Evolutionary conservation across 2,329 filamentous ascomycete species (phyloP).

Genomic region (Curvularia spicifera): DNA sequence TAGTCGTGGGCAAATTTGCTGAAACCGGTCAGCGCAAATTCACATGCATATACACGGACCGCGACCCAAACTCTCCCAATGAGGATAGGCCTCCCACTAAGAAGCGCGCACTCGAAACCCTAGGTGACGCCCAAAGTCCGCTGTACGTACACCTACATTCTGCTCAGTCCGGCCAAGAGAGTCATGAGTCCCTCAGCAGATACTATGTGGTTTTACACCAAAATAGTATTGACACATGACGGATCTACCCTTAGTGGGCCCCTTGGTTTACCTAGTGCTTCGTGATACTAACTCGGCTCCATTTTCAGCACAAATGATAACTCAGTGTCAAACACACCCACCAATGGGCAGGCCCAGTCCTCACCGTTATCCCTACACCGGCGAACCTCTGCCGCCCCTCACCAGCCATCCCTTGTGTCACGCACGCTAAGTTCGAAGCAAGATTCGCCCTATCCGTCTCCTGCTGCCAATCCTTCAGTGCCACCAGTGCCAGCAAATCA

Average conservation of each 20-base stretch:
- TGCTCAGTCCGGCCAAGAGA: neutral
- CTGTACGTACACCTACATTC: slow-evolving; percentile 10
- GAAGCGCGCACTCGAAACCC: slow-evolving; percentile 32
- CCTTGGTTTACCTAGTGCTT: neutral
- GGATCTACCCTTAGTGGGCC: neutral
- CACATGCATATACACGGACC: slow-evolving; percentile 49
- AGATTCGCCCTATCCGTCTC: slow-evolving; percentile 29
- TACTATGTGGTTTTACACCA: neutral
- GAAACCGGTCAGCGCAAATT: slow-evolving; percentile 48
- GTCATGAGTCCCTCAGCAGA: neutral
- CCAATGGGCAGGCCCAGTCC: slow-evolving; percentile 26
- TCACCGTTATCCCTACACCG: slow-evolving; percentile 29
- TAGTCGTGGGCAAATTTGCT: slow-evolving; percentile 14
- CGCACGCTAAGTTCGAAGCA: slow-evolving; percentile 24
- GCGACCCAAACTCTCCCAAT: slow-evolving; percentile 44
- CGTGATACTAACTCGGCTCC: neutral
- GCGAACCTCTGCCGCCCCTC: slow-evolving; percentile 26
- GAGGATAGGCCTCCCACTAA: slow-evolving; percentile 50
- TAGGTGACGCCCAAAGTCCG: slow-evolving; percentile 25
- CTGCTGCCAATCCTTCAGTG: slow-evolving; percentile 30
- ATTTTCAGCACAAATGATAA: slow-evolving; percentile 24
- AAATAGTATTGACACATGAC: neutral
- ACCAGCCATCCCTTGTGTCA: slow-evolving; percentile 12
- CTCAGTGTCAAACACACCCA: slow-evolving; percentile 32
- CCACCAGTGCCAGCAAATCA: slow-evolving; percentile 30